Evolutionary conservation across 169 alveolate genomes (phyloP).

Genomic region (Plasmodium reichenowi): DNA sequence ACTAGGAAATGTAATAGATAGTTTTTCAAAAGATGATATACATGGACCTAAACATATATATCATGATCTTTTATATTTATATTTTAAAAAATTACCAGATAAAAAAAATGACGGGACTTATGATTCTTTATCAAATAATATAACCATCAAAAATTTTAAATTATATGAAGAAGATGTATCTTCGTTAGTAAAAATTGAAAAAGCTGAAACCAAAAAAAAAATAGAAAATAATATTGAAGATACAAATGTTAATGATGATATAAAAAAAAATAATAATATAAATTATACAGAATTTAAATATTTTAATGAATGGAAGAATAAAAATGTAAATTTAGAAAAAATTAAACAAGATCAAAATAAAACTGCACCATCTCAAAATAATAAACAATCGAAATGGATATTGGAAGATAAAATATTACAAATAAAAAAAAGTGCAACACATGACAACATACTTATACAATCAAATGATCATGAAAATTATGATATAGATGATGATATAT

Average conservation of each 20-base stretch:
- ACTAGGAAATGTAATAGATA: slow-evolving; percentile 88
- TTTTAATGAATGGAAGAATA: slow-evolving; percentile 25
- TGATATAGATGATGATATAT: no score
- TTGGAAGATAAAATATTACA: slow-evolving; percentile 29
- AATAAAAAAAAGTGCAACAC: slow-evolving; percentile 15
- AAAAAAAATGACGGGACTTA: slow-evolving; percentile 2
- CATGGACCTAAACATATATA: slow-evolving; percentile 77
- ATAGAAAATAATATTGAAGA: slow-evolving; percentile 3
- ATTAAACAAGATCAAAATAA: slow-evolving; percentile 5
- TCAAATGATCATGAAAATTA: no score
- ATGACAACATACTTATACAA: no score
- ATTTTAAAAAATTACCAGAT: slow-evolving; percentile 70
- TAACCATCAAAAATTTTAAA: not conserved
- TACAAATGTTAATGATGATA: not conserved
- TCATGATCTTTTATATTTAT: slow-evolving; percentile 67
- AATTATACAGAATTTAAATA: not conserved
- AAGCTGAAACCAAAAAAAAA: slow-evolving; percentile 3
- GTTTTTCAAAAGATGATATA: slow-evolving; percentile 80
- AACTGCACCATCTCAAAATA: slow-evolving; percentile 6
- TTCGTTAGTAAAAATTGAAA: not conserved
- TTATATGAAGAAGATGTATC: not conserved
- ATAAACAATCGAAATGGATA: slow-evolving; percentile 17
- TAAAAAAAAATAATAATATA: not conserved
- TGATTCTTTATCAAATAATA: not conserved
- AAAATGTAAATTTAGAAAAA: slow-evolving; percentile 7